phyloP scores from a whole-genome alignment of 169 alveolate genomes.

The Plasmodium gallinaceum region DNA sequence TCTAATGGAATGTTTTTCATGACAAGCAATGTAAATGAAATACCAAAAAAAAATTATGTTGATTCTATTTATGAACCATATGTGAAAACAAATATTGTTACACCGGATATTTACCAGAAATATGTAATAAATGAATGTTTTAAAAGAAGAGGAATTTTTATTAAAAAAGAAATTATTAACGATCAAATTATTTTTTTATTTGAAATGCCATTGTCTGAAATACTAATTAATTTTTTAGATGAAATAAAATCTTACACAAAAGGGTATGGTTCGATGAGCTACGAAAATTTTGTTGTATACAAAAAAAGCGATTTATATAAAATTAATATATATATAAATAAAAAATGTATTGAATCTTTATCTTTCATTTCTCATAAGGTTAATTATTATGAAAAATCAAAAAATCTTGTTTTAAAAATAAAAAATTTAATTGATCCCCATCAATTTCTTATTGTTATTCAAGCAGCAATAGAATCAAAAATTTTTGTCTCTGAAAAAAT shows the following conservation, averaged over 20 bases:
- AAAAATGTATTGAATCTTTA: slow-evolving; percentile 92
- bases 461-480: slow-evolving; percentile 92
- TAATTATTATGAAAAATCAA: slow-evolving; percentile 85
- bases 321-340: slow-evolving; percentile 87
- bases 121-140: slow-evolving; percentile 61
- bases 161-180: slow-evolving; percentile 68
- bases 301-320: slow-evolving; percentile 87
- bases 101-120: slow-evolving; percentile 68
- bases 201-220: slow-evolving; percentile 93
- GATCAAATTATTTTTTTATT: slow-evolving; percentile 84
- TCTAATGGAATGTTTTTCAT: slow-evolving; percentile 10
- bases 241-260: slow-evolving; percentile 90
- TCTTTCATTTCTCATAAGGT: slow-evolving; percentile 87
- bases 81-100: slow-evolving; percentile 63
- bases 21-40: slow-evolving; percentile 75
- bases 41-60: slow-evolving; percentile 52
- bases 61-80: slow-evolving; percentile 66
- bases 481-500: slow-evolving; percentile 91
- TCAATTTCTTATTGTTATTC: slow-evolving; percentile 91
- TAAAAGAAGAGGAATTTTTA: slow-evolving; percentile 81
- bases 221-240: slow-evolving; percentile 93
- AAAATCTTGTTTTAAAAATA: slow-evolving; percentile 84
- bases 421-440: slow-evolving; percentile 91
- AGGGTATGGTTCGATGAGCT: slow-evolving; percentile 93
- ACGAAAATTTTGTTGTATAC: slow-evolving; percentile 85